Conservation (phyloP, 306 rosid genomes). For the Cucumis hystrix region DNA sequence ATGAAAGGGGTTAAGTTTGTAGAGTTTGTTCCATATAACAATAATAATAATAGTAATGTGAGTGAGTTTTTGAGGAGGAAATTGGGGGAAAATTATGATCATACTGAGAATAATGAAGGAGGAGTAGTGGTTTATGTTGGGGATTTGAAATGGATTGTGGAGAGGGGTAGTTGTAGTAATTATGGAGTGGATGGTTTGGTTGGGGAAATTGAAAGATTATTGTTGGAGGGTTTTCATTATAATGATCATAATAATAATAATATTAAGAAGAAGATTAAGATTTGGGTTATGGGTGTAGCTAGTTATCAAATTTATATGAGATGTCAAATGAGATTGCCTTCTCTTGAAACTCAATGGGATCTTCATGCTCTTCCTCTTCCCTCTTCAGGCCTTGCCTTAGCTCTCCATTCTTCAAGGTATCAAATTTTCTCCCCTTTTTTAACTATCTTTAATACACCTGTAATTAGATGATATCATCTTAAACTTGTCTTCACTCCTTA, state of each 20-base stretch:
- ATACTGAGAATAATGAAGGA: neutral
- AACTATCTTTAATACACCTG: too few species aligned
- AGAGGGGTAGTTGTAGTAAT: neutral
- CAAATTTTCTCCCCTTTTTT: neutral
- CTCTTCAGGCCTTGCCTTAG: neutral
- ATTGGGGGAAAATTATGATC: neutral
- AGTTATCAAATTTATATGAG: constrained; percentile 8
- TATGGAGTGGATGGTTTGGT: neutral
- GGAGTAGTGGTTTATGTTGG: constrained; percentile 10
- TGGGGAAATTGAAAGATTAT: neutral
- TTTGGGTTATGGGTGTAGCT: constrained; percentile 6
- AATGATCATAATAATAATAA: too few species aligned
- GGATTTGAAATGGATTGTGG: constrained; percentile 7
- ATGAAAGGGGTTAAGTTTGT: neutral
- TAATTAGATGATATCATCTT: too few species aligned
- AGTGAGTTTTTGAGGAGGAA: neutral
- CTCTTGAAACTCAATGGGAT: constrained; percentile 8
- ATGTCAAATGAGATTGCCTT: constrained; percentile 8
- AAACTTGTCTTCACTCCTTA: too few species aligned
- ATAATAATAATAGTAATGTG: too few species aligned
- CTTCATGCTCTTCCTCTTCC: constrained; percentile 8
- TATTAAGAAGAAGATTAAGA: neutral
- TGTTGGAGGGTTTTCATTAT: neutral
- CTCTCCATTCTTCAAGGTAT: constrained; percentile 7
- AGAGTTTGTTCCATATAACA: neutral